A percentile compares a stretch with the other conserved stretches of the same genome.
Evolutionary conservation across 345 rosid species (phyloP).

Genomic region (Syzygium oleosum): DNA sequence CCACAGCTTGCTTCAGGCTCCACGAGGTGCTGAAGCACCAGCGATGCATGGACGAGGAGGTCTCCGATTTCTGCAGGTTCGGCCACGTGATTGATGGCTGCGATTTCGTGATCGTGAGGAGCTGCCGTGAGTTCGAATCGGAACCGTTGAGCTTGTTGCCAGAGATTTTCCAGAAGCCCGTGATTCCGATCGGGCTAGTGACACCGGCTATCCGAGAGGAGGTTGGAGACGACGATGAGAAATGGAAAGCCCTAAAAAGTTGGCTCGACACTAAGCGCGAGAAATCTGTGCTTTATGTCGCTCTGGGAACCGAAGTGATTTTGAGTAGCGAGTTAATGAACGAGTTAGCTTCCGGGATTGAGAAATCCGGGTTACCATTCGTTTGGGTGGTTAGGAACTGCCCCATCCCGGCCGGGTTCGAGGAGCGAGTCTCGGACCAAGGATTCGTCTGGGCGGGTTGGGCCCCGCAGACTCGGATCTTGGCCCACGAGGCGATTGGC

Average conservation of each 20-base stretch:
- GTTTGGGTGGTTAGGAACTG: constrained; percentile 9
- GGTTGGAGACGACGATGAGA: background rate
- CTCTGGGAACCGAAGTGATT: constrained; percentile 7
- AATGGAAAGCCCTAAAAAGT: background rate
- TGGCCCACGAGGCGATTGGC: constrained; percentile 8
- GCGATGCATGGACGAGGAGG: constrained; percentile 6
- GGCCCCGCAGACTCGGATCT: constrained; percentile 10
- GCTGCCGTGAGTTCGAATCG: constrained; percentile 6
- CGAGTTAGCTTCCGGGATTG: constrained; percentile 17
- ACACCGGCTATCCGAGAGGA: background rate
- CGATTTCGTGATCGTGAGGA: background rate
- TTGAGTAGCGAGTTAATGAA: constrained; percentile 1
- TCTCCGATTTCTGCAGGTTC: background rate
- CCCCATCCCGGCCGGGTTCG: background rate
- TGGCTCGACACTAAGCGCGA: background rate
- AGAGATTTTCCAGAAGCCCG: constrained; percentile 1
- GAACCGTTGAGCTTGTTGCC: constrained; percentile 1
- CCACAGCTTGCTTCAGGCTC: constrained; percentile 1
- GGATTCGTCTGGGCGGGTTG: constrained; percentile 8
- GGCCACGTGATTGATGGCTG: background rate
- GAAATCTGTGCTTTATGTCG: constrained; percentile 3
- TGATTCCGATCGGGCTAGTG: constrained; percentile 1
- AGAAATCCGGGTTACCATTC: constrained; percentile 7
- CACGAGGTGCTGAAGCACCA: background rate
- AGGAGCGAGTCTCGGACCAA: background rate